Evolutionary conservation across 169 alveolate species (phyloP), one percentile per base, ranked within the genome.

Genomic region (Cryptosporidium meleagridis): DNA sequence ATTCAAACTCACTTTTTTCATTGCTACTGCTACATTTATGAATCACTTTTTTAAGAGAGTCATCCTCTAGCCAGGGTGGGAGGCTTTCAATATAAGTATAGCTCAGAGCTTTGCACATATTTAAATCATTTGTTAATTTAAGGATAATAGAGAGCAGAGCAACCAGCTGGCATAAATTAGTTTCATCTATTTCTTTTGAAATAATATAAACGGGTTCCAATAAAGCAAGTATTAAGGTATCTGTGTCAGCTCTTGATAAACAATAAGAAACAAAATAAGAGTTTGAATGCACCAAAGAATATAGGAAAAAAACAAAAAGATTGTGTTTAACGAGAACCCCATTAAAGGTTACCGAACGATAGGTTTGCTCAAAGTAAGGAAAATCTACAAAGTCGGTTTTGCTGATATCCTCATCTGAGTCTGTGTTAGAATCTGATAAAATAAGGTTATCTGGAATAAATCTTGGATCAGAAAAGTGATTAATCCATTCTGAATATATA

Each of bases 241-340:
- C 75, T 41, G 67, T 37, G 29, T 80, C 75, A 44, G 80, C 72
- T 59, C 75, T 80, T 3, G 89, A 80, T 23, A 80, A 35, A 37
- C 89, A 80, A 80, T 80, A 80, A 0, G 75, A 65, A 44, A 31
- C 18, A 59, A 80, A 80, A 33, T 80, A 18, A 14, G 75, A 23
- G 29, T 80, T 80, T 80, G 89, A 80, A 18, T 80, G 89, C 14
- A 65, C 23, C 31, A 80, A 59, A 21, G 75, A 33, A 45, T 80
- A 80, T 8, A 80, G 33, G 0, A 80, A 29, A 7, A 62, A 65
- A 29, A 65, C 21, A 3, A 44, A 37, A 61, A 39, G 72, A 51
- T 45, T 31, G 33, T 37, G 35, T 4, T 58, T 80, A 3, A 62
- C 21, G 37, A 80, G 67, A 26, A 37, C 18, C 0, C 59, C 41